A percentile compares a stretch with the other conserved stretches of the same genome.
phyloP scores from a whole-genome alignment of 2,329 filamentous ascomycete species.

The Orbilia ellipsospora region DNA sequence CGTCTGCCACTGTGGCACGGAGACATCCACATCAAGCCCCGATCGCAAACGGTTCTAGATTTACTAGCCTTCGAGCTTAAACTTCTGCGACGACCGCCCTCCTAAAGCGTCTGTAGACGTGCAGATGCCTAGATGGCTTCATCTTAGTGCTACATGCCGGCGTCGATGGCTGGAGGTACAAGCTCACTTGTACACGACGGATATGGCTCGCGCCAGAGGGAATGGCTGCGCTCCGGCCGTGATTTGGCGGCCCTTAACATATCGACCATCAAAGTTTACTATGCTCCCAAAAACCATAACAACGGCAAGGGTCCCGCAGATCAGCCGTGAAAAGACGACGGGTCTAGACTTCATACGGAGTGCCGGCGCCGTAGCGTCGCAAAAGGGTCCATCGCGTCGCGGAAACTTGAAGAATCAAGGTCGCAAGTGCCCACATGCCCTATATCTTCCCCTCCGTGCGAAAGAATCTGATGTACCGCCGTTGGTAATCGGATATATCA shows the following conservation, averaged over 20 bases:
- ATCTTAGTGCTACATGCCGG: background rate
- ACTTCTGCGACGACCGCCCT: background rate
- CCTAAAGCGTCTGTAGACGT: slow-evolving; percentile 15
- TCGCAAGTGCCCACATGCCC: background rate
- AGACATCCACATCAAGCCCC: background rate
- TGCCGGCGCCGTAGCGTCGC: background rate
- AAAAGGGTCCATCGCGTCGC: slow-evolving; percentile 30
- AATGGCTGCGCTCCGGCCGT: slow-evolving; percentile 8
- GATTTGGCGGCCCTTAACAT: slow-evolving; percentile 11
- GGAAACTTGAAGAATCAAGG: slow-evolving; percentile 15
- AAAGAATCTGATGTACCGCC: slow-evolving; percentile 24
- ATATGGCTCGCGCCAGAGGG: background rate
- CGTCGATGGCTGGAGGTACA: slow-evolving; percentile 14
- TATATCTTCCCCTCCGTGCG: slow-evolving; percentile 7
- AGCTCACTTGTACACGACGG: background rate
- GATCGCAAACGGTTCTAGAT: slow-evolving; percentile 2
- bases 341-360: slow-evolving; percentile 29
- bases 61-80: background rate
- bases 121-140: slow-evolving; percentile 25
- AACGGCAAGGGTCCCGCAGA: slow-evolving; percentile 30
- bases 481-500: slow-evolving; percentile 45
- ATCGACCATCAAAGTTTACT: slow-evolving; percentile 7
- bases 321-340: slow-evolving; percentile 43
- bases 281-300: slow-evolving; percentile 3
- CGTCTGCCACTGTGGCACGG: slow-evolving; percentile 9